Evolutionary conservation across 169 alveolate species (phyloP).

Genomic region (Miamiensis avidus): DNA sequence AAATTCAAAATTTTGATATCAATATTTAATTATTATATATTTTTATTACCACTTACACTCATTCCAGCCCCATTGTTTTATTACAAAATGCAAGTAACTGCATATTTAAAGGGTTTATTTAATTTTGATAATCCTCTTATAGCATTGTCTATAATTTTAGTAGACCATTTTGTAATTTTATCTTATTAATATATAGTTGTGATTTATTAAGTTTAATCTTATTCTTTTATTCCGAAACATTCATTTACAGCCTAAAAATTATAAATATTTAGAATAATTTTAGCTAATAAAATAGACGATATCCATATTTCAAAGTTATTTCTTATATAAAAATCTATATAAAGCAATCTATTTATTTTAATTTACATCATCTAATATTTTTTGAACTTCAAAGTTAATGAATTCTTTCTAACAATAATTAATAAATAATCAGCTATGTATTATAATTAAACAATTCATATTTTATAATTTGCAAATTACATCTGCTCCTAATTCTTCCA

Average conservation of each 20-base stretch:
- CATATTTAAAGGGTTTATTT: constrained; percentile 57
- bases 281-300: no score
- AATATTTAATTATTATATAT: background rate
- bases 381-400: no score
- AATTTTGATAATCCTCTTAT: constrained; percentile 53
- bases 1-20: background rate
- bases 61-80: constrained; percentile 59
- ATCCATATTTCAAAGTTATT: no score
- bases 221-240: constrained; percentile 26
- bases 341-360: no score
- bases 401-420: no score
- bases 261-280: no score
- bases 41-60: constrained; percentile 39
- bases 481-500: no score
- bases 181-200: constrained; percentile 49
- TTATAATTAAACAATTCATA: no score
- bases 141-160: constrained; percentile 53
- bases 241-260: constrained; percentile 3
- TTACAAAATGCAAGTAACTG: constrained; percentile 53
- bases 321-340: no score
- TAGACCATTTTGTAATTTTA: constrained; percentile 60
- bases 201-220: constrained; percentile 33
- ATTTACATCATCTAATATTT: no score
- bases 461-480: no score
- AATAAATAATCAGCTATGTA: no score